Evolutionary conservation across 306 rosid genomes (phyloP).

Genomic region (Vachellia collinsii): DNA sequence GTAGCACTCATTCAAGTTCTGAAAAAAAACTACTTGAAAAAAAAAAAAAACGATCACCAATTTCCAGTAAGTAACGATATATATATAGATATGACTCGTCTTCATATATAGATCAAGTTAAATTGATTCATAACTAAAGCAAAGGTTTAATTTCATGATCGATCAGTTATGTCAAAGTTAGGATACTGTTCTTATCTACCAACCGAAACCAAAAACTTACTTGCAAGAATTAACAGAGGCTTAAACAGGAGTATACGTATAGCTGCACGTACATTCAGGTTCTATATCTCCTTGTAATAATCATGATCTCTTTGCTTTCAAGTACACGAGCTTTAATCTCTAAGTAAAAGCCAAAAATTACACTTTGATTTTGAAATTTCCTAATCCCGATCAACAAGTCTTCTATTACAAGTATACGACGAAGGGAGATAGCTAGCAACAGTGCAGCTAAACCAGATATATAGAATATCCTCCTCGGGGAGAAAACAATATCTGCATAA

Average conservation of each 20-base stretch:
- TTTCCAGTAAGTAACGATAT: neutral
- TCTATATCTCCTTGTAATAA: neutral
- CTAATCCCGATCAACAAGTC: slow-evolving; percentile 20
- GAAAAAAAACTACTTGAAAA: neutral
- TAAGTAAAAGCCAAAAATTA: slow-evolving; percentile 30
- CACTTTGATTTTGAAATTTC: slow-evolving; percentile 14
- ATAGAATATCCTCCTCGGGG: slow-evolving; percentile 4
- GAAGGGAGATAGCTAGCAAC: neutral
- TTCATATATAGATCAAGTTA: neutral
- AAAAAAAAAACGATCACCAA: neutral
- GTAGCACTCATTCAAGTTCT: neutral
- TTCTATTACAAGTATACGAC: slow-evolving; percentile 21
- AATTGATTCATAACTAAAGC: neutral
- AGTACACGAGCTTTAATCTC: slow-evolving; percentile 17
- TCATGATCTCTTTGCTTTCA: slow-evolving; percentile 27
- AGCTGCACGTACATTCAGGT: neutral
- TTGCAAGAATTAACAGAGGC: slow-evolving; percentile 22
- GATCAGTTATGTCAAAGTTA: neutral
- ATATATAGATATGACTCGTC: neutral
- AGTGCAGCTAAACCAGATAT: neutral
- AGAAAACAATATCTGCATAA: neutral
- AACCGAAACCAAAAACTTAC: slow-evolving; percentile 20
- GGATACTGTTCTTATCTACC: neutral
- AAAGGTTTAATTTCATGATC: neutral
- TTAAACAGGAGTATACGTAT: neutral